These are phyloP conservation scores for Glaciozyma antarctica DNA, from an alignment of 768 basidiomycete species.

Conservation along the genomic window DNA sequence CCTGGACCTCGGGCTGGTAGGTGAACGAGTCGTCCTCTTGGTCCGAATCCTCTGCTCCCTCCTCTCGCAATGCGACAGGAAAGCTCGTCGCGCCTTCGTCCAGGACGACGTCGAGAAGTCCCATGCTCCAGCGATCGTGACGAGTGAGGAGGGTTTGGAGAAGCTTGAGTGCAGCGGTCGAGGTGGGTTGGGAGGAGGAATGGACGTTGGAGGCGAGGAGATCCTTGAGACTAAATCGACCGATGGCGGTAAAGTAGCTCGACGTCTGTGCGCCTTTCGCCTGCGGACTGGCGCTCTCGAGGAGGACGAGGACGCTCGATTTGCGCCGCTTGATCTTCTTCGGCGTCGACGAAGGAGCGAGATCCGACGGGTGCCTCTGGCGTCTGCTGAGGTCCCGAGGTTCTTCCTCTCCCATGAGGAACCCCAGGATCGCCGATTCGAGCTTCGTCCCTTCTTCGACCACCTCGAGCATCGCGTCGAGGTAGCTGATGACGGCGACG, in stretches of 20 bases:
- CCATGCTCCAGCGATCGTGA: constrained; percentile 55
- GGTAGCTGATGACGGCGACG: constrained; percentile 88
- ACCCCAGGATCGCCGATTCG: constrained; percentile 61
- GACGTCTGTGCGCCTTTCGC: not conserved
- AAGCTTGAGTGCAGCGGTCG: constrained; percentile 69
- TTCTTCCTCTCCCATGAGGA: constrained; percentile 76
- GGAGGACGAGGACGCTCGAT: constrained; percentile 81
- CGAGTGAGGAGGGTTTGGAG: constrained; percentile 62
- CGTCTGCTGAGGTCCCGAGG: constrained; percentile 28
- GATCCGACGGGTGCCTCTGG: not conserved
- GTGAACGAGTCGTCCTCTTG: constrained; percentile 50
- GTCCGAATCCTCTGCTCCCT: constrained; percentile 40
- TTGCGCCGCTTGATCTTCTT: constrained; percentile 48
- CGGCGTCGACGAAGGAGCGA: not conserved
- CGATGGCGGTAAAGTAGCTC: constrained; percentile 67
- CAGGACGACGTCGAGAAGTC: constrained; percentile 60
- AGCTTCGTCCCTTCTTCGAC: constrained; percentile 56
- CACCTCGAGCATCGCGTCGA: constrained; percentile 75
- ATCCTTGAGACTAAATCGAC: constrained; percentile 85
- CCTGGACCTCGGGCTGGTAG: constrained; percentile 37
- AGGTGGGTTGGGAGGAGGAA: constrained; percentile 56
- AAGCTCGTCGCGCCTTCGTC: constrained; percentile 65
- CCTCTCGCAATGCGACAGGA: constrained; percentile 48
- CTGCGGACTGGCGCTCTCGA: constrained; percentile 67
- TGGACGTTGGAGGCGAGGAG: constrained; percentile 68